A percentile compares a stretch with the other conserved stretches of the same genome.
Evolutionary conservation across 495 filamentous ascomycete genomes (phyloP).

Genomic region (Tetracladium setigerum): DNA sequence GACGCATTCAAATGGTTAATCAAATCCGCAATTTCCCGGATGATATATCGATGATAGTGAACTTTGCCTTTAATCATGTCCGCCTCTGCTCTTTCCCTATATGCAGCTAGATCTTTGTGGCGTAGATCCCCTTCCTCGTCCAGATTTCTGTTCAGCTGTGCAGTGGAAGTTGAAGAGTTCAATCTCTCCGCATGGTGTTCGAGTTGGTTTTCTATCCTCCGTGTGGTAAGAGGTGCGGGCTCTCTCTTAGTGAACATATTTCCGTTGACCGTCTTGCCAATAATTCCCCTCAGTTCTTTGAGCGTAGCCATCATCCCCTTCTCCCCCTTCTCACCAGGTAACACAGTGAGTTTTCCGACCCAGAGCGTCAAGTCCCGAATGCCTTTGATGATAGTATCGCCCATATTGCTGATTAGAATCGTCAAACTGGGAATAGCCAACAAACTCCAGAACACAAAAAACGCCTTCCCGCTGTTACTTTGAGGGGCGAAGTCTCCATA

Average conservation of each 20-base stretch:
- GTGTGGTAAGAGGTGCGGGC: conserved; percentile 13
- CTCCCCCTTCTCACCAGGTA: conserved; percentile 58
- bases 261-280: conserved; percentile 27
- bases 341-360: conserved; percentile 64
- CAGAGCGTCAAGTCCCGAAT: conserved; percentile 63
- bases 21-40: conserved; percentile 60
- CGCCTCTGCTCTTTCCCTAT: not conserved
- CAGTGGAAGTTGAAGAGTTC: conserved; percentile 16
- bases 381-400: conserved; percentile 65
- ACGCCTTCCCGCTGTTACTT: conserved; percentile 65
- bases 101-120: not conserved
- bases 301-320: conserved; percentile 33
- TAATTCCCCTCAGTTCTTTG: conserved; percentile 27
- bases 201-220: conserved; percentile 3
- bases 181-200: conserved; percentile 16
- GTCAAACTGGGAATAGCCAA: conserved; percentile 78
- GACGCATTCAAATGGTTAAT: conserved; percentile 52
- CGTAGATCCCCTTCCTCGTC: conserved; percentile 2
- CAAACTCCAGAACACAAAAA: conserved; percentile 88
- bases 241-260: conserved; percentile 5
- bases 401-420: conserved; percentile 77
- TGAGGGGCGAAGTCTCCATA: conserved; percentile 71
- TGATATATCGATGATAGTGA: conserved; percentile 55
- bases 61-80: conserved; percentile 23
- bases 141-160: not conserved